These are phyloP conservation scores for Sporisorium scitamineum DNA, from an alignment of 1,284 basidiomycete genomes.

Conservation along the genomic window DNA sequence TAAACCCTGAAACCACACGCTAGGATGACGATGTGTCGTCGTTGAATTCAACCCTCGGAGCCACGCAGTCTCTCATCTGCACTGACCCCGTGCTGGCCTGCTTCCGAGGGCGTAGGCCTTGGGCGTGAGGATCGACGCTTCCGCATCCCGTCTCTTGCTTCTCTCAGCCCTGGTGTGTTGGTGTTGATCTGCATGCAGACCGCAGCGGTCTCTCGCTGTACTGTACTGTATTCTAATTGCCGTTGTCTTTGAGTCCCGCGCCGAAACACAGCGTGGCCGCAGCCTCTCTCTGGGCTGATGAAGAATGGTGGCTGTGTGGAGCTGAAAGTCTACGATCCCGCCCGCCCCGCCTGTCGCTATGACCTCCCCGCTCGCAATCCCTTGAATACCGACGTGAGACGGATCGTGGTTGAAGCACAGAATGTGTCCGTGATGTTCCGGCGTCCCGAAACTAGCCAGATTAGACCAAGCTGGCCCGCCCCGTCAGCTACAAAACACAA, in stretches of 20 bases:
- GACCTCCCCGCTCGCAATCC: neutral
- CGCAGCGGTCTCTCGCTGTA: neutral
- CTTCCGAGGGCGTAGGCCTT: neutral
- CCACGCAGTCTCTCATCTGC: constrained; percentile 9
- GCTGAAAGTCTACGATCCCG: constrained; percentile 8
- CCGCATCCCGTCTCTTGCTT: neutral
- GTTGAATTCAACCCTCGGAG: constrained; percentile 15
- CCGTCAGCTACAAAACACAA: constrained; percentile 20
- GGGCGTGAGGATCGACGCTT: neutral
- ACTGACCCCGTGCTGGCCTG: neutral
- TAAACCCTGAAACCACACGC: constrained; percentile 19
- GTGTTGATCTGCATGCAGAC: constrained; percentile 8
- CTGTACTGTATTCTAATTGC: neutral
- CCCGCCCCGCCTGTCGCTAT: constrained; percentile 3
- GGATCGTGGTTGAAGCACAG: neutral
- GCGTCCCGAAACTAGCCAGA: constrained; percentile 3
- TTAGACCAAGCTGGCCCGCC: neutral
- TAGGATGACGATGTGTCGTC: constrained; percentile 4
- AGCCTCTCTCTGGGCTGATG: neutral
- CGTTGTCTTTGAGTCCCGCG: neutral
- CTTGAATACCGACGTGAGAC: constrained; percentile 13
- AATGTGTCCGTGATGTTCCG: neutral
- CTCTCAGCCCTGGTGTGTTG: neutral
- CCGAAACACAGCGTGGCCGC: neutral
- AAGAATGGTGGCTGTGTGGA: too few relatives aligned